phyloP scores from a whole-genome alignment of 1,139 yeast genomes.

The Diutina rugosa region DNA sequence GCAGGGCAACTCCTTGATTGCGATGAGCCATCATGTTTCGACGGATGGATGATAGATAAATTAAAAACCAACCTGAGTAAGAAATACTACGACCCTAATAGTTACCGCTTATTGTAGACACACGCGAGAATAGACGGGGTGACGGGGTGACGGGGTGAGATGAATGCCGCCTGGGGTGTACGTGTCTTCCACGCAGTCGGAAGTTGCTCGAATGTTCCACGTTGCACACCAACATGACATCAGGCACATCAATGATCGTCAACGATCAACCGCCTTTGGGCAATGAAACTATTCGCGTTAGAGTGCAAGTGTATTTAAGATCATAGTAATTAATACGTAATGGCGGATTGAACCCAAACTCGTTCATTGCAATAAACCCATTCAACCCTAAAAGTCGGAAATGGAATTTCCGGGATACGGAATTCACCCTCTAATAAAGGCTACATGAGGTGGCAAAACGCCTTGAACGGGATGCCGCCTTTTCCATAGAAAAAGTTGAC shows the following conservation, averaged over 20 bases:
- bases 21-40: not conserved
- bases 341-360: too few species aligned
- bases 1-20: not conserved
- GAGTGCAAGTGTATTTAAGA: too few species aligned
- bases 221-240: not conserved
- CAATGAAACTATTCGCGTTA: too few species aligned
- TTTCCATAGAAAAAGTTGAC: too few species aligned
- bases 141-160: not conserved
- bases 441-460: not conserved
- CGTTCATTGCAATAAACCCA: too few species aligned
- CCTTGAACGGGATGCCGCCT: not conserved
- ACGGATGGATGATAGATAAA: not conserved
- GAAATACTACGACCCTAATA: not conserved
- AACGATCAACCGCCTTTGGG: too few species aligned
- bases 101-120: not conserved
- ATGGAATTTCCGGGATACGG: not conserved
- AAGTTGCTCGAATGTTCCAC: not conserved
- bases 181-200: not conserved
- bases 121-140: not conserved
- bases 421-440: not conserved
- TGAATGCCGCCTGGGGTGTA: not conserved
- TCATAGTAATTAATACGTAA: too few species aligned
- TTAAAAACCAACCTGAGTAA: too few species aligned
- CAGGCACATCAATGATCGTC: not conserved
- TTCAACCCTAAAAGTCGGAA: not conserved